A percentile compares a stretch with the other conserved stretches of the same genome.
phyloP scores from a whole-genome alignment of 495 filamentous ascomycete species.

The Rostrohypoxylon terebratum region DNA sequence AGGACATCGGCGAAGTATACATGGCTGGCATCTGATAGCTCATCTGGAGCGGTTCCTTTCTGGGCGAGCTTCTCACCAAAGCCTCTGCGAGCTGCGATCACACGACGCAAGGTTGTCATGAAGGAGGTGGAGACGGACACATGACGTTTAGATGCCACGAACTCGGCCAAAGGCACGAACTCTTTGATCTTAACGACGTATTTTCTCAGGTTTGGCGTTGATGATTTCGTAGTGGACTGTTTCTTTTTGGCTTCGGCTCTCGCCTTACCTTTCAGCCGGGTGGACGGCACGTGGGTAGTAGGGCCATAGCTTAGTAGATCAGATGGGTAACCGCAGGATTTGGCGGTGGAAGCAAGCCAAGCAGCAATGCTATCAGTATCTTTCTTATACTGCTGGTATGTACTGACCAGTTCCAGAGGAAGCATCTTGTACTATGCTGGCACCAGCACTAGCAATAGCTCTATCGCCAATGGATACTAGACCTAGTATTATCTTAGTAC shows the following conservation, averaged over 20 bases:
- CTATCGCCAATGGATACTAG: too few relatives aligned
- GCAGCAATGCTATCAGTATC: constrained; percentile 62
- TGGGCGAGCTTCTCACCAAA: constrained; percentile 37
- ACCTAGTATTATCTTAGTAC: too few relatives aligned
- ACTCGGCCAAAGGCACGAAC: constrained; percentile 54
- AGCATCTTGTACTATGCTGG: constrained; percentile 41
- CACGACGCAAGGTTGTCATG: constrained; percentile 42
- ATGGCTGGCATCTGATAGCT: constrained; percentile 48
- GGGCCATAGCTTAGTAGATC: constrained; percentile 21
- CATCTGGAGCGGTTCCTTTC: constrained; percentile 25
- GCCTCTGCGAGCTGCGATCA: constrained; percentile 42
- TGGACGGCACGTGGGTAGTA: background rate
- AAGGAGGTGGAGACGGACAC: constrained; percentile 45
- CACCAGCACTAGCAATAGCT: background rate
- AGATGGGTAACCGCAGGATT: constrained; percentile 49
- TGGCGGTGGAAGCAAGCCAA: constrained; percentile 63
- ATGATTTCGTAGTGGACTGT: background rate
- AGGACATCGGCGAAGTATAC: constrained; percentile 53
- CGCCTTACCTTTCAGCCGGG: constrained; percentile 52
- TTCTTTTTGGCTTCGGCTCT: constrained; percentile 46
- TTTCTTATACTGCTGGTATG: constrained; percentile 61
- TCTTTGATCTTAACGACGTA: constrained; percentile 56
- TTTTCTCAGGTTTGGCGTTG: background rate
- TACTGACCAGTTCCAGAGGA: constrained; percentile 52
- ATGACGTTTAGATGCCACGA: constrained; percentile 45